Percentiles rank a stretch among this genome's conserved stretches.
These are phyloP conservation scores for Xerocomellus chrysenteron DNA, from an alignment of 768 basidiomycete species.

Conservation along the genomic window DNA sequence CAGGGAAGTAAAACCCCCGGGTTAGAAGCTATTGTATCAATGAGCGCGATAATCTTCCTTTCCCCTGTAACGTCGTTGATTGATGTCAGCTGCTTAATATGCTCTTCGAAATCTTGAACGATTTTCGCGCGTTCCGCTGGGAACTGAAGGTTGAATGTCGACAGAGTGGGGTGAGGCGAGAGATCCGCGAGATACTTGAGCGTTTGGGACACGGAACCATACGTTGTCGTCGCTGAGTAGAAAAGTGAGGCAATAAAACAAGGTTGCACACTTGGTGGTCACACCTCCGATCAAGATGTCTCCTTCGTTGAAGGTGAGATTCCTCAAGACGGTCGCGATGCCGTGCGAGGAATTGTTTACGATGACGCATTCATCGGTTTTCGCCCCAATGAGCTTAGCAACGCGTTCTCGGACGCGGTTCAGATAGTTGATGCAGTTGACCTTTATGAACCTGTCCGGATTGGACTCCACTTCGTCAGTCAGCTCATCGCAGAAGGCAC, in stretches of 20 bases:
- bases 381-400: conserved; percentile 50
- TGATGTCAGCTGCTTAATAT: conserved; percentile 34
- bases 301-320: conserved; percentile 50
- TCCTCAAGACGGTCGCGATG: conserved; percentile 63
- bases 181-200: conserved; percentile 55
- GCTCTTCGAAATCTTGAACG: conserved; percentile 45
- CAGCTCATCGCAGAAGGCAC: conserved; percentile 42
- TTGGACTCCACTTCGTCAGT: conserved; percentile 47
- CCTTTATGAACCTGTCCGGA: conserved; percentile 54
- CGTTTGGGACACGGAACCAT: conserved; percentile 51
- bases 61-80: conserved; percentile 22
- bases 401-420: conserved; percentile 43
- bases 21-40: conserved; percentile 63
- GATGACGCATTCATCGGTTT: conserved; percentile 58
- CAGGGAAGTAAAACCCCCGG: conserved; percentile 70
- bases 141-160: conserved; percentile 51
- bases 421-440: conserved; percentile 37
- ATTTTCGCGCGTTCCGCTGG: conserved; percentile 59
- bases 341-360: conserved; percentile 32
- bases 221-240: conserved; percentile 54
- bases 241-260: not conserved
- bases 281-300: conserved; percentile 60
- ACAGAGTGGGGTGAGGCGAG: conserved; percentile 50
- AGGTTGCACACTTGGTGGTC: not conserved
- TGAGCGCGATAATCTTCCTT: conserved; percentile 59